phyloP scores from a whole-genome alignment of 805 yeast genomes.

The Ascoidea rubescens region DNA sequence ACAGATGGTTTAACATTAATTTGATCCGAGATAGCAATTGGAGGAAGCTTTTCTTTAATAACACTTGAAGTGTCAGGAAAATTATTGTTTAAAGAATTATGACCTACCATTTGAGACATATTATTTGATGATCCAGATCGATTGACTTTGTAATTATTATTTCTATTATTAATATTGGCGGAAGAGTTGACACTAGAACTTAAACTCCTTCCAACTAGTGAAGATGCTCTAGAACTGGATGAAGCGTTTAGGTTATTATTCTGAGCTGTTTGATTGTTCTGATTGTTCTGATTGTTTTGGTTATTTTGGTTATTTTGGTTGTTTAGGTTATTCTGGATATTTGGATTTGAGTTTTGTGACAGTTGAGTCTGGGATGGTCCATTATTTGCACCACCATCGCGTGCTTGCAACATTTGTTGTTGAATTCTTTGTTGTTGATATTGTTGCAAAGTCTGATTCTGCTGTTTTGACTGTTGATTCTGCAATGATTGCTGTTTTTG shows the following conservation, averaged over 20 bases:
- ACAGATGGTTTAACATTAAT: slow-evolving; percentile 52
- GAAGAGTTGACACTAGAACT: too few species aligned
- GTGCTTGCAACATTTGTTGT: not conserved
- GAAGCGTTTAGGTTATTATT: not conserved
- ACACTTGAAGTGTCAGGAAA: slow-evolving; percentile 15
- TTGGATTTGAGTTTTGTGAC: not conserved
- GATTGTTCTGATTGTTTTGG: not conserved
- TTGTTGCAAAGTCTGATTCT: not conserved
- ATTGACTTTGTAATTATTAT: too few species aligned
- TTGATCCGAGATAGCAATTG: slow-evolving; percentile 59
- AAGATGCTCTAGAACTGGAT: too few species aligned
- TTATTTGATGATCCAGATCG: not conserved
- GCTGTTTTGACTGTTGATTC: not conserved
- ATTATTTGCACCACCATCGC: not conserved
- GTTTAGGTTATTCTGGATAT: not conserved
- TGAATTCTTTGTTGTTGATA: not conserved
- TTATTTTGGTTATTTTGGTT: not conserved
- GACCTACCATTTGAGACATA: too few species aligned
- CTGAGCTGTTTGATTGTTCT: not conserved
- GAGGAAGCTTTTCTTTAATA: slow-evolving; percentile 42
- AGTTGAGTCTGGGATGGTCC: not conserved
- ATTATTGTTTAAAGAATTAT: not conserved
- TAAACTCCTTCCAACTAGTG: too few species aligned
- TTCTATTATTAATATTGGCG: too few species aligned
- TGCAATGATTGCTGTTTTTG: not conserved